phyloP scores from a whole-genome alignment of 345 rosid genomes.

The Boechera stricta region DNA sequence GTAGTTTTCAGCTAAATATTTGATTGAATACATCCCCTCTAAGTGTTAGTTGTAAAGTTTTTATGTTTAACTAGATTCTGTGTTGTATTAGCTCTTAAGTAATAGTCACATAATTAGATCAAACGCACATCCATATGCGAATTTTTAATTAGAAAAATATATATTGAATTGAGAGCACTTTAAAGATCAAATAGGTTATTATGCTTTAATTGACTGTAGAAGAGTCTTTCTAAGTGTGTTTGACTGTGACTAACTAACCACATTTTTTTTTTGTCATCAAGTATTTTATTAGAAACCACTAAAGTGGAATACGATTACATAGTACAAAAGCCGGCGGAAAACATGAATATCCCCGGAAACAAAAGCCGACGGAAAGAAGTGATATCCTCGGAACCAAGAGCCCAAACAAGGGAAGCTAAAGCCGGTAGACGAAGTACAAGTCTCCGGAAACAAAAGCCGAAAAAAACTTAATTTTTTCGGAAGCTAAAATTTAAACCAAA shows the following conservation, averaged over 20 bases:
- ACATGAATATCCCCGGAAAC: too few species aligned
- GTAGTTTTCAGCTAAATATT: background rate
- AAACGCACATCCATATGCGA: conserved; percentile 5
- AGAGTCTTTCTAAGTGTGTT: conserved; percentile 41
- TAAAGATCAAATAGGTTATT: conserved; percentile 25
- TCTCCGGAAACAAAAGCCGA: too few species aligned
- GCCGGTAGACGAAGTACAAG: too few species aligned
- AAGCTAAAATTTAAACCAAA: too few species aligned
- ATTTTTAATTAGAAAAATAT: conserved; percentile 4
- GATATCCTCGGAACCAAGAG: too few species aligned
- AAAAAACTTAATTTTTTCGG: too few species aligned
- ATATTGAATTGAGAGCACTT: background rate
- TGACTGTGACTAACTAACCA: conserved; percentile 37
- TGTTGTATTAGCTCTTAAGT: background rate
- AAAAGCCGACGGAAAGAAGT: too few species aligned
- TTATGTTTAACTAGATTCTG: conserved; percentile 1
- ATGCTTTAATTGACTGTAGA: conserved; percentile 38
- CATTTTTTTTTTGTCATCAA: background rate
- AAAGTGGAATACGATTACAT: too few species aligned
- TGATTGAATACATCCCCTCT: background rate
- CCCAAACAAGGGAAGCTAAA: too few species aligned
- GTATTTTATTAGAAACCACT: too few species aligned
- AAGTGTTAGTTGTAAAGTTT: background rate
- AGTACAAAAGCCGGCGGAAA: too few species aligned
- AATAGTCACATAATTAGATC: background rate